Evolutionary conservation across 2,329 filamentous ascomycete species (phyloP).

Genomic region (Ophiostoma tasmaniense): DNA sequence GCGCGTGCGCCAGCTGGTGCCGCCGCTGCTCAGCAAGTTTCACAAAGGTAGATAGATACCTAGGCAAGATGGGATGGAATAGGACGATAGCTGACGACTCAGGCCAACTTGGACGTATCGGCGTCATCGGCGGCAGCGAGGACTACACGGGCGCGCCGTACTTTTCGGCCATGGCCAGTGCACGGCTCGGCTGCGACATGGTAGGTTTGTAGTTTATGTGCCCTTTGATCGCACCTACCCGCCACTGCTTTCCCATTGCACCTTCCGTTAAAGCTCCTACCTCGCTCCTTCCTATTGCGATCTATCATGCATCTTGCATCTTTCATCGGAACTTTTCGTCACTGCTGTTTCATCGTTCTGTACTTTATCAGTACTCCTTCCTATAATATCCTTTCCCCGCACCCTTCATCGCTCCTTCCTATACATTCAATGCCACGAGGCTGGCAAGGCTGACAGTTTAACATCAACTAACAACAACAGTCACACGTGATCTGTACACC

Average conservation of each 20-base stretch:
- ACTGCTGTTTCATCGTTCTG: too few species aligned
- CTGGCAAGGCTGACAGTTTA: conserved; percentile 26
- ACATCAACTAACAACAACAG: conserved; percentile 26
- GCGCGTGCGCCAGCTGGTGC: conserved; percentile 82
- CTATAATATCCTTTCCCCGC: too few species aligned
- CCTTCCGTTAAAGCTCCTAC: background rate
- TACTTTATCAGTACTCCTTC: background rate
- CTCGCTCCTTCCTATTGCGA: background rate
- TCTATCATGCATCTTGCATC: background rate
- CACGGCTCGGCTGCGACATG: conserved; percentile 83
- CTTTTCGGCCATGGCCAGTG: conserved; percentile 96
- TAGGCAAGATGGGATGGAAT: background rate
- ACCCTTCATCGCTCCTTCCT: background rate
- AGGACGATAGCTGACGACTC: background rate
- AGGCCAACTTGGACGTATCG: conserved; percentile 79
- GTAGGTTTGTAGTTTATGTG: background rate
- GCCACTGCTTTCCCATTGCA: background rate
- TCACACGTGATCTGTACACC: conserved; percentile 95
- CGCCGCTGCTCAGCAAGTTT: conserved; percentile 89
- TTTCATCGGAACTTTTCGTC: background rate
- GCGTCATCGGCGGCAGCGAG: conserved; percentile 87
- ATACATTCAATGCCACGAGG: background rate
- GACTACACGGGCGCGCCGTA: conserved; percentile 97
- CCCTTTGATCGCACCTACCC: background rate
- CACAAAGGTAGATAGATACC: conserved; percentile 60